Evolutionary conservation across 2,329 filamentous ascomycete species (phyloP).

Genomic region (Emergomyces orientalis): DNA sequence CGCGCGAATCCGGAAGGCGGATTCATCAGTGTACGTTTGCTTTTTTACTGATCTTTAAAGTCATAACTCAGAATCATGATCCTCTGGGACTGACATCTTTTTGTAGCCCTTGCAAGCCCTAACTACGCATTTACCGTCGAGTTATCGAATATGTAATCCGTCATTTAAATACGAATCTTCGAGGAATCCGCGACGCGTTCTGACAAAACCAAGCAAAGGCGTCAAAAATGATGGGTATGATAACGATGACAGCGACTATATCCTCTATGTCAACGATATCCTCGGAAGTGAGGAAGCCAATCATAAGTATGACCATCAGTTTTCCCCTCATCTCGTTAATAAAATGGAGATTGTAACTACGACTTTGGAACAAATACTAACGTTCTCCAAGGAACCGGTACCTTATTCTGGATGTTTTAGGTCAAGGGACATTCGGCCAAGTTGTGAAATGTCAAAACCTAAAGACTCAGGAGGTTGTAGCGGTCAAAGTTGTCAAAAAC

Average conservation of each 20-base stretch:
- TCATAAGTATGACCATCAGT: constrained; percentile 61
- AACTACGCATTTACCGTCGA: constrained; percentile 83
- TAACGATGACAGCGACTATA: constrained; percentile 98
- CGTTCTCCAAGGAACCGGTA: constrained; percentile 65
- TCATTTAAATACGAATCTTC: constrained; percentile 98
- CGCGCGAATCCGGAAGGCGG: constrained; percentile 93
- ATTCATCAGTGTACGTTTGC: constrained; percentile 76
- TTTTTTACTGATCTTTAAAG: constrained; percentile 1
- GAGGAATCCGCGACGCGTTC: constrained; percentile 83
- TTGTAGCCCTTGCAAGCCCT: constrained; percentile 82
- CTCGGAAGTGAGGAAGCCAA: constrained; percentile 94
- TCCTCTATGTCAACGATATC: constrained; percentile 98
- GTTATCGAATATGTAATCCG: constrained; percentile 96
- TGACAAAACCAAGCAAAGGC: constrained; percentile 97
- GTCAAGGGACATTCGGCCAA: constrained; percentile 95
- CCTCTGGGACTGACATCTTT: not conserved
- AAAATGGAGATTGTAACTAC: not conserved
- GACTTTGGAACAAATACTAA: constrained; percentile 9
- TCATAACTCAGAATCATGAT: not conserved
- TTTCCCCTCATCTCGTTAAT: not conserved
- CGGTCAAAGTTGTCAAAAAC: constrained; percentile 99
- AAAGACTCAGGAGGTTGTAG: constrained; percentile 96
- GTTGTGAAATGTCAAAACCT: constrained; percentile 98
- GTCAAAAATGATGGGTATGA: constrained; percentile 98
- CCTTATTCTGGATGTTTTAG: constrained; percentile 90